Conservation (phyloP, 1,284 basidiomycete species). For the Wallemia ichthyophaga region DNA sequence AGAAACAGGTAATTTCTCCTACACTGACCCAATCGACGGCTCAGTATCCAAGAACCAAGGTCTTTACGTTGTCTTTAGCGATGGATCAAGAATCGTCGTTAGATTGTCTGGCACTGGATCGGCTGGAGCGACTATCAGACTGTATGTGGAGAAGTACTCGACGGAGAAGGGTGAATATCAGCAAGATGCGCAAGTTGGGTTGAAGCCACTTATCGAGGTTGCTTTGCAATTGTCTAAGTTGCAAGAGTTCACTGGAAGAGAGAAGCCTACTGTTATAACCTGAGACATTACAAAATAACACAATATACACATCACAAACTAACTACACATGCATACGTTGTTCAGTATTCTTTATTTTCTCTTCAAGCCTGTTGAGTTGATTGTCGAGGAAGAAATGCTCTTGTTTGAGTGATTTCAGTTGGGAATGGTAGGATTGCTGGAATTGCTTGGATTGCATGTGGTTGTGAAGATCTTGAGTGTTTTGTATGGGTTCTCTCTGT, state of each 20-base stretch:
- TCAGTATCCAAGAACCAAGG: slow-evolving; percentile 87
- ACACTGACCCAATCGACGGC: slow-evolving; percentile 88
- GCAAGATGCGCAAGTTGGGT: slow-evolving; percentile 51
- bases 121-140: slow-evolving; percentile 49
- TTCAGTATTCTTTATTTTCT: neutral
- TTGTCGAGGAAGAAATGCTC: neutral
- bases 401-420: neutral
- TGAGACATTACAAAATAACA: neutral
- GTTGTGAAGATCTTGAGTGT: neutral
- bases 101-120: slow-evolving; percentile 82
- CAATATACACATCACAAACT: no score
- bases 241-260: slow-evolving; percentile 51
- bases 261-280: slow-evolving; percentile 92
- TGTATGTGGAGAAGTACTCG: slow-evolving; percentile 30
- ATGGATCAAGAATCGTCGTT: slow-evolving; percentile 83
- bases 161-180: slow-evolving; percentile 43
- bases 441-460: neutral
- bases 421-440: no score
- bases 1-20: slow-evolving; percentile 60
- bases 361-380: neutral
- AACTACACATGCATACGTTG: neutral
- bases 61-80: slow-evolving; percentile 63
- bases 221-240: slow-evolving; percentile 58
- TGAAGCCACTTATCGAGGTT: slow-evolving; percentile 84
- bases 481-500: neutral